phyloP scores from a whole-genome alignment of 768 basidiomycete species.

The Xerocomus brunneocitrinus region DNA sequence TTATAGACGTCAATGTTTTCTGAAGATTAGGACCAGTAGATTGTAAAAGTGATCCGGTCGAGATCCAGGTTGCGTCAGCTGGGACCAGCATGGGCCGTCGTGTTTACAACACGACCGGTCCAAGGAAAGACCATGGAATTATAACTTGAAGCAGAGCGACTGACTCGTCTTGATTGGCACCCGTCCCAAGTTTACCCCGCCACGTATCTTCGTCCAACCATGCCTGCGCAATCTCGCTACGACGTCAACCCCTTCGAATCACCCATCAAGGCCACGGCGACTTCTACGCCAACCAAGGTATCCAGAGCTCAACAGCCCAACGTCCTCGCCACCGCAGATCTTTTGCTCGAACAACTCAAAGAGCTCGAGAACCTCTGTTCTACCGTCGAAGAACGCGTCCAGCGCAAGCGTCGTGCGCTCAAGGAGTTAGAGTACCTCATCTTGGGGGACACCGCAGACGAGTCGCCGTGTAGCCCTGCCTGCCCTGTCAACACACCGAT shows the following conservation, averaged over 20 bases:
- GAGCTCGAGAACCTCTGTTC: constrained; percentile 22
- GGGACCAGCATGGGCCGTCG: background rate
- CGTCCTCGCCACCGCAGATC: constrained; percentile 29
- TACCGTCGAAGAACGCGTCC: constrained; percentile 22
- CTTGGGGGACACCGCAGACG: constrained; percentile 8
- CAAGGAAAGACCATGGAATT: background rate
- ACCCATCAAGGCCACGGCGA: constrained; percentile 8
- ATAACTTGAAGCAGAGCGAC: constrained; percentile 10
- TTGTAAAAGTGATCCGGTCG: too few species aligned
- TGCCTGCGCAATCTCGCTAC: constrained; percentile 5
- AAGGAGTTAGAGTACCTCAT: constrained; percentile 24
- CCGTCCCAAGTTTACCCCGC: background rate
- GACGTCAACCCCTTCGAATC: constrained; percentile 20
- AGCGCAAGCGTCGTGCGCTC: constrained; percentile 17
- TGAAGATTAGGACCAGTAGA: too few species aligned
- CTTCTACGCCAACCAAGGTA: background rate
- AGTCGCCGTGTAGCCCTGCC: constrained; percentile 13
- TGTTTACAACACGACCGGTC: constrained; percentile 13
- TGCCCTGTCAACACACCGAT: constrained; percentile 24
- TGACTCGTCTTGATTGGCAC: background rate
- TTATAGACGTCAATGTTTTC: too few species aligned
- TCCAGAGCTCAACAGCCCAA: constrained; percentile 10
- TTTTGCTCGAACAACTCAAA: constrained; percentile 24
- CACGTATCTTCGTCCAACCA: background rate
- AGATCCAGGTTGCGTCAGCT: too few species aligned